Evolutionary conservation across 352 stramenopile genomes (phyloP).

Genomic region (Globisporangium solare): DNA sequence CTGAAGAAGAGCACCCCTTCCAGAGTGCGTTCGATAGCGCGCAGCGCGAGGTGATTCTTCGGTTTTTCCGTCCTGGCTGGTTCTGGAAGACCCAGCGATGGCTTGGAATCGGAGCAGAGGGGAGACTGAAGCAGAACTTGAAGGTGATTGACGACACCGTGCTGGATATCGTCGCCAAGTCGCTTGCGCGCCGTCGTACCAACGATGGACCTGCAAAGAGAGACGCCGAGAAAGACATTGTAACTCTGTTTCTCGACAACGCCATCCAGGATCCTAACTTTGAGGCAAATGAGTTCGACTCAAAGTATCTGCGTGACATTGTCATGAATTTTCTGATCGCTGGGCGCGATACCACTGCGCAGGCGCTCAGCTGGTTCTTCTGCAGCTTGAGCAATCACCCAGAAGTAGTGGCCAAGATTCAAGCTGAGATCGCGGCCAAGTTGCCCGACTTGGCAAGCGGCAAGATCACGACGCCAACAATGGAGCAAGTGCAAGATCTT

Average conservation of each 20-base stretch:
- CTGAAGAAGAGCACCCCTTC: slow-evolving; percentile 41
- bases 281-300: slow-evolving; percentile 24
- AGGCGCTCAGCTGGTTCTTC: slow-evolving; percentile 74
- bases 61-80: slow-evolving; percentile 33
- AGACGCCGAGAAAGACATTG: slow-evolving; percentile 23
- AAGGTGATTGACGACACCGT: slow-evolving; percentile 44
- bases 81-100: slow-evolving; percentile 41
- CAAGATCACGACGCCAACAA: slow-evolving; percentile 18
- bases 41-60: slow-evolving; percentile 21
- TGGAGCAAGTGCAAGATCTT: slow-evolving; percentile 41
- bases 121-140: slow-evolving; percentile 28
- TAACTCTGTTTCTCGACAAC: slow-evolving; percentile 46
- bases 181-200: slow-evolving; percentile 17
- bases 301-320: slow-evolving; percentile 58
- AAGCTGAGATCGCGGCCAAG: slow-evolving; percentile 31
- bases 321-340: slow-evolving; percentile 82
- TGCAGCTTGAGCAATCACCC: slow-evolving; percentile 50
- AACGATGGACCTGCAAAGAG: neutral
- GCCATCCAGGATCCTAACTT: slow-evolving; percentile 11
- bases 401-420: slow-evolving; percentile 37
- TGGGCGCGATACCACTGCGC: slow-evolving; percentile 69
- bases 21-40: slow-evolving; percentile 40
- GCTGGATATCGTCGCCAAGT: slow-evolving; percentile 34
- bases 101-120: slow-evolving; percentile 30
- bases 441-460: slow-evolving; percentile 12